These are phyloP conservation scores for Skeletonema menzelii DNA, from an alignment of 108 stramenopile species.

Conservation along the genomic window DNA sequence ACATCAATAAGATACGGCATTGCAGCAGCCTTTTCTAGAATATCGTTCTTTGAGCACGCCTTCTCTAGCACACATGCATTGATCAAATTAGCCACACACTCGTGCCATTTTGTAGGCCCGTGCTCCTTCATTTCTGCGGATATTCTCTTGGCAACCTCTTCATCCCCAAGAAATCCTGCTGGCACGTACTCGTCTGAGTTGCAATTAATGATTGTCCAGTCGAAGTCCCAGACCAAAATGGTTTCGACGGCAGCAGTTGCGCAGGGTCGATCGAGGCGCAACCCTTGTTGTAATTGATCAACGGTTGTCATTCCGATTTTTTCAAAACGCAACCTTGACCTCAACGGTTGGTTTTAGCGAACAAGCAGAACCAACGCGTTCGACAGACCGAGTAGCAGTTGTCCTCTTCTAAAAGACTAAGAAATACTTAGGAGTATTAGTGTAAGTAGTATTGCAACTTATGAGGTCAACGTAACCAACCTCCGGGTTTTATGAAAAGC, in stretches of 20 bases:
- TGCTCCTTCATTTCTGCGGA: conserved; percentile 9
- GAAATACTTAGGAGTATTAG: no score
- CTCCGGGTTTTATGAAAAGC: no score
- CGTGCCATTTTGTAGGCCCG: conserved; percentile 37
- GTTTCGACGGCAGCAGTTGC: conserved; percentile 9
- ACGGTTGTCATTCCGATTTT: neutral
- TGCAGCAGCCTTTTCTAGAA: conserved; percentile 21
- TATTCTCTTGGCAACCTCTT: conserved; percentile 2
- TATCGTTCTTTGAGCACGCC: conserved; percentile 20
- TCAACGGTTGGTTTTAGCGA: no score
- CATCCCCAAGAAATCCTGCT: conserved; percentile 34
- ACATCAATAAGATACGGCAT: conserved; percentile 44
- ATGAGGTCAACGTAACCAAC: no score
- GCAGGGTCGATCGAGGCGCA: neutral
- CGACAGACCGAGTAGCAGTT: no score
- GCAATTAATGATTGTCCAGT: conserved; percentile 52
- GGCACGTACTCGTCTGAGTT: conserved; percentile 52
- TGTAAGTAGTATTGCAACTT: no score
- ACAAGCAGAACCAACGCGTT: no score
- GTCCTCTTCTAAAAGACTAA: no score
- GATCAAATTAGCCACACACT: conserved; percentile 29
- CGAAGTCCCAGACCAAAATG: conserved; percentile 49
- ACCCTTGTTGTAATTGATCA: neutral
- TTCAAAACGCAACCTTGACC: no score
- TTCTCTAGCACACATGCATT: conserved; percentile 15